Base-by-base conservation (phyloP, 2,329 filamentous ascomycete genomes). In the Cyphellophora europaea region DNA sequence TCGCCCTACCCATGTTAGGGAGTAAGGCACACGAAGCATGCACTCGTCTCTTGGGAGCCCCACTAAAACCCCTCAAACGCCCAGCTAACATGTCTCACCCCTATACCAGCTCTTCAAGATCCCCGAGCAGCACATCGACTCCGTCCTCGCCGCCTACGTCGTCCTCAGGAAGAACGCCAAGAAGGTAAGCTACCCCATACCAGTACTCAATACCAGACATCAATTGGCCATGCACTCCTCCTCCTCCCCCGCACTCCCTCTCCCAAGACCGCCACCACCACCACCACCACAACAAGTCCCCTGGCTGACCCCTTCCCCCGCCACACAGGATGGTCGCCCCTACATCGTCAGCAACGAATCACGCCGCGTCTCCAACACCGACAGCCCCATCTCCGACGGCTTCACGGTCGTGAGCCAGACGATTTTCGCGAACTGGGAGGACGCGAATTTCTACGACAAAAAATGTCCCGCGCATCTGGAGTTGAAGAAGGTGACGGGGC, bases 381-480 rank as follows among this genome's bases (percentile, higher is more conserved):
- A 25, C 21, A 25, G 21, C 21, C 21, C 21, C 21, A 25, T 25
- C 21, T 8, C 8, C 21, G 21, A 8, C 21, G 21, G 21, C 8
- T 25, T 8, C n/a, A 25, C 21, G 21, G n/a, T 25, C 21, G n/a
- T 25, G 8, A 8, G 8, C 8, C 21, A 25, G 21, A 8, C 21
- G 8, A n/a, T 25, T 8, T 25, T 25, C n/a, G 21, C 21, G n/a
- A 25, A 25, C 21, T 25, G 21, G 21, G 21, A 25, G 21, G 21
- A 25, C 21, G 21, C 21, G 21, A 25, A 25, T 25, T 25, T 25
- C n/a, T 25, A 25, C n/a, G 21, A 25, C n/a, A 25, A 25, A n/a
- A n/a, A 25, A n/a, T 25, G 21, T 25, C 21, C 21, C 8, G 21
- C 21, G 21, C 21, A 25, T n/a, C 8, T 8, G 21, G 21, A 25